A percentile compares a stretch with the other conserved stretches of the same genome.
Evolutionary conservation across 331 rosid genomes (phyloP).

Genomic region (Saraca asoca): DNA sequence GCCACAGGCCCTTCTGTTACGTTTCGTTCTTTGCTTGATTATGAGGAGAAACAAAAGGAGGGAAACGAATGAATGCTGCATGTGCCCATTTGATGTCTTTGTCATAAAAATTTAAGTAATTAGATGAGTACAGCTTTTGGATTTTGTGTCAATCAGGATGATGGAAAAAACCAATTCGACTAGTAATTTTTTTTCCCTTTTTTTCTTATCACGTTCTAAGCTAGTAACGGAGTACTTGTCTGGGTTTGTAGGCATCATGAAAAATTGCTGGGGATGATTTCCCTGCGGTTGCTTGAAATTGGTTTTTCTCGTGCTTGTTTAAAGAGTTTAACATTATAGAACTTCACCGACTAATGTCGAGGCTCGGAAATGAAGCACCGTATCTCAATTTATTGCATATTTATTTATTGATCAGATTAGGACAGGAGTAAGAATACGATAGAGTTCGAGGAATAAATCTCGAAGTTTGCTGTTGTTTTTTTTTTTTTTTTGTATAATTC

Average conservation of each 20-base stretch:
- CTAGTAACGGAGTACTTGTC: slow-evolving; percentile 17
- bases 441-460: neutral
- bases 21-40: slow-evolving; percentile 11
- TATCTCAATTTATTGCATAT: neutral
- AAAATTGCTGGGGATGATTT: neutral
- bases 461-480: too few species aligned
- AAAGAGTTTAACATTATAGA: slow-evolving; percentile 28
- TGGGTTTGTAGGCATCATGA: slow-evolving; percentile 30
- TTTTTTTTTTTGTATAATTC: slow-evolving; percentile 11
- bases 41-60: slow-evolving; percentile 14
- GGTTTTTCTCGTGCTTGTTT: slow-evolving; percentile 15
- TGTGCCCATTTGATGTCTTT: slow-evolving; percentile 11
- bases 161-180: neutral
- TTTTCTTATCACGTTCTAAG: slow-evolving; percentile 13
- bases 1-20: slow-evolving; percentile 5
- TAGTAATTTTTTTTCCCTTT: neutral
- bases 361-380: neutral
- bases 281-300: slow-evolving; percentile 12
- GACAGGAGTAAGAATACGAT: slow-evolving; percentile 12
- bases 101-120: slow-evolving; percentile 11
- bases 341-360: slow-evolving; percentile 19
- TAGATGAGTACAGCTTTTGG: slow-evolving; percentile 13
- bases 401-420: neutral
- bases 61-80: slow-evolving; percentile 1
- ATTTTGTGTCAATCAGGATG: slow-evolving; percentile 8